Evolutionary conservation across 1,284 basidiomycete species (phyloP).

Genomic region (Tilletia horrida): DNA sequence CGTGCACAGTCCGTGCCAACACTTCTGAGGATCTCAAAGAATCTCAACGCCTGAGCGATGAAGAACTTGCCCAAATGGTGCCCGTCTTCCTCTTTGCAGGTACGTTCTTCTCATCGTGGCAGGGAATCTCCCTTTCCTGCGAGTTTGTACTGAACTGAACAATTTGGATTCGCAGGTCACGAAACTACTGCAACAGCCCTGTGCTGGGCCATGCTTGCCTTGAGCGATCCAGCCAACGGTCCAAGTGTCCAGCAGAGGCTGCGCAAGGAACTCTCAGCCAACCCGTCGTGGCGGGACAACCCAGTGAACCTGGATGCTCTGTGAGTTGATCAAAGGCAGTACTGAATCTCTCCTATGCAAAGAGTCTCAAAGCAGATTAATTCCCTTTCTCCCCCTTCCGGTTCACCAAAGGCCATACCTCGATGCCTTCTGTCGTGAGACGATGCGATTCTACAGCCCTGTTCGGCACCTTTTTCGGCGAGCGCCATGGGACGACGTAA

Average conservation of each 20-base stretch:
- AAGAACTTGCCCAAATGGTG: background rate
- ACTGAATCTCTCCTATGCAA: background rate
- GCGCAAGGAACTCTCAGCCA: background rate
- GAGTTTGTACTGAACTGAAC: background rate
- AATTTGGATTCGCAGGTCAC: background rate
- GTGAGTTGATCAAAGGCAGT: background rate
- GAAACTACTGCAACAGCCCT: conserved; percentile 10
- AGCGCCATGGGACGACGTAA: conserved; percentile 7
- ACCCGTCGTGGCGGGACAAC: background rate
- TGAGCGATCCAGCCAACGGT: background rate
- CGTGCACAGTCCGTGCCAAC: conserved; percentile 2
- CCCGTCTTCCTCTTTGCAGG: conserved; percentile 7
- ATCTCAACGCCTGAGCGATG: conserved; percentile 8
- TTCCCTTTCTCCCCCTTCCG: background rate
- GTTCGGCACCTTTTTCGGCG: background rate
- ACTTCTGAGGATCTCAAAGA: conserved; percentile 5
- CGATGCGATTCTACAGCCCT: conserved; percentile 6
- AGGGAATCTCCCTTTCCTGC: background rate
- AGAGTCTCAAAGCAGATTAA: background rate
- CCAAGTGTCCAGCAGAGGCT: background rate
- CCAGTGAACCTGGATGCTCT: background rate
- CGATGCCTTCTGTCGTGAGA: conserved; percentile 6
- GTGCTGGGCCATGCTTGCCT: conserved; percentile 7
- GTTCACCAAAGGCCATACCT: conserved; percentile 1
- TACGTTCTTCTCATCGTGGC: background rate